phyloP scores from a whole-genome alignment of 768 basidiomycete species.

The Dacryopinax primogenitus region DNA sequence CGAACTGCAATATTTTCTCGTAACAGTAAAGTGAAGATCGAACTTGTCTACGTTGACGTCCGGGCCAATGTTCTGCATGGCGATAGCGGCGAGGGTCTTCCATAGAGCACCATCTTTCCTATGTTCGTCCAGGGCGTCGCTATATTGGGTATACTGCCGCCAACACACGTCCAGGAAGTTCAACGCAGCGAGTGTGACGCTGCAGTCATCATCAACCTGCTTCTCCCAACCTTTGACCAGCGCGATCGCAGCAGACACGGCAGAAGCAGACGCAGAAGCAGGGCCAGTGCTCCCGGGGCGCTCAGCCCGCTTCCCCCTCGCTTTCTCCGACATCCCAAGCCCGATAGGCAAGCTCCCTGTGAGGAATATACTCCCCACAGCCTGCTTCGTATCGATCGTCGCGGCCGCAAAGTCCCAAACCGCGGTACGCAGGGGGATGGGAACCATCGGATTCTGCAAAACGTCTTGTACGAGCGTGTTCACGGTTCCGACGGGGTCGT shows the following conservation, averaged over 20 bases:
- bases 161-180: conserved; percentile 65
- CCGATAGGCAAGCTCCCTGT: conserved; percentile 54
- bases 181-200: conserved; percentile 58
- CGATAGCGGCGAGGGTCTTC: conserved; percentile 51
- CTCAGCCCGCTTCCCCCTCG: conserved; percentile 30
- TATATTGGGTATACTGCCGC: conserved; percentile 70
- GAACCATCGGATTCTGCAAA: conserved; percentile 13
- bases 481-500: conserved; percentile 10
- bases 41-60: conserved; percentile 48
- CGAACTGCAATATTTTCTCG: conserved; percentile 35
- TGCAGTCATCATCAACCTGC: conserved; percentile 65
- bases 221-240: conserved; percentile 58
- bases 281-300: no score
- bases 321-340: conserved; percentile 19
- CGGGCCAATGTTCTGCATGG: conserved; percentile 60
- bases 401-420: conserved; percentile 77
- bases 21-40: conserved; percentile 34
- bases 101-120: conserved; percentile 53
- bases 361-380: conserved; percentile 66
- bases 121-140: conserved; percentile 40
- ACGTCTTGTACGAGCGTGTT: conserved; percentile 13
- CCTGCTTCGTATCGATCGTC: conserved; percentile 76
- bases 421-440: conserved; percentile 43
- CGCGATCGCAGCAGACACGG: conserved; percentile 53
- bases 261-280: conserved; percentile 28